Evolutionary conservation across 495 filamentous ascomycete species (phyloP), one percentile per base, ranked within the genome.

Genomic region (Xanthoparmelia taractica): DNA sequence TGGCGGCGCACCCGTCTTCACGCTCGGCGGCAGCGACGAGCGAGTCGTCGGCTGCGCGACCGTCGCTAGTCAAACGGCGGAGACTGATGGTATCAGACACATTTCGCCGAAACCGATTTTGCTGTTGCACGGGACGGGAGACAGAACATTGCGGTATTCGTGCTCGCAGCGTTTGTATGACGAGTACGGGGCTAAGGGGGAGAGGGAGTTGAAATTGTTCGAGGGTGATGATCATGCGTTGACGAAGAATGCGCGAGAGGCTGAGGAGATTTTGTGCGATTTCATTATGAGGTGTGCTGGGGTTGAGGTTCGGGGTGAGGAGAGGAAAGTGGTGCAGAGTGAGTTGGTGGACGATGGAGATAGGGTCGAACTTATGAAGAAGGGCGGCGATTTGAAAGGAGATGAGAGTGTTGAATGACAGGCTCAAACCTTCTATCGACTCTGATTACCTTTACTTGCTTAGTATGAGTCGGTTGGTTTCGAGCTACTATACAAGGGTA

Each of bases 141-240:
- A 78, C 67, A 64, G 60, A 8, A 76, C 71, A 27, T 41, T 77
- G 2, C 63, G 69, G 37, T 60, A 65, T 17, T 58, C 38, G 0
- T 78, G 74, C 52, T 75, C 74, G 58, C 65, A 77, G 66, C 55
- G 71, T 57, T 47, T 79, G 70, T 79, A 69, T 60, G 61, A 64
- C 2, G 52, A 58, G 70, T 80, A 80, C 68, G 75, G 75, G 0
- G 56, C 50, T 0, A 64, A 58, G 43, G 74, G 74, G 20, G 58
- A 71, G 6, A 68, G 73, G 33, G 66, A 68, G 69, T 36, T 79
- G 59, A 70, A 76, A 59, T 65, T 80, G 2, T 79, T 77, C 66
- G 71, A 74, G 8, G 66, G 72, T 0, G 77, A 79, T 61, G 71
- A 77, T 68, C 77, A 80, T 69, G 72, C 73, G 40, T 61, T 79